Conservation (phyloP, 2,329 filamentous ascomycete species). For the Aspergillus spinulosporus region DNA sequence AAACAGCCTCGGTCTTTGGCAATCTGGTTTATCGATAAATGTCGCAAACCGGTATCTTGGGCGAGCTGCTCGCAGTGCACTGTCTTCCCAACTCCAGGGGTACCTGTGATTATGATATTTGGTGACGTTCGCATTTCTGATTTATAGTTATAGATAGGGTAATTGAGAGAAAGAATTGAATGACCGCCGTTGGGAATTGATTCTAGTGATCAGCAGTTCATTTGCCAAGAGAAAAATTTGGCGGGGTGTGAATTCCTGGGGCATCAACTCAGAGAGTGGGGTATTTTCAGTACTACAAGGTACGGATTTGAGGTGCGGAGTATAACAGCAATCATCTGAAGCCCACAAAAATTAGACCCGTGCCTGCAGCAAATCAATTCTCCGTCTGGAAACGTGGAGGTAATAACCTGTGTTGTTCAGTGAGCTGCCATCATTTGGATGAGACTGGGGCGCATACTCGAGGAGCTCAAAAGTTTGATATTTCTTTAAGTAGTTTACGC, state of each 20-base stretch:
- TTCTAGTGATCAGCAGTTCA: slow-evolving; percentile 2
- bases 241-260: slow-evolving; percentile 28
- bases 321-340: neutral
- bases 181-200: neutral
- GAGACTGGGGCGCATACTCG: slow-evolving; percentile 52
- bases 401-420: slow-evolving; percentile 12
- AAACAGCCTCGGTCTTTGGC: slow-evolving; percentile 87
- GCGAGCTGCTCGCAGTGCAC: slow-evolving; percentile 84
- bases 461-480: slow-evolving; percentile 79
- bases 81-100: slow-evolving; percentile 93
- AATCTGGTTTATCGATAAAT: slow-evolving; percentile 85
- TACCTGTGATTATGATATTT: slow-evolving; percentile 94
- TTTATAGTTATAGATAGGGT: neutral
- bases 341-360: neutral
- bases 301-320: too few species aligned
- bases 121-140: slow-evolving; percentile 53
- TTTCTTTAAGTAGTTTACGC: slow-evolving; percentile 64
- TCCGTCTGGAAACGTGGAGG: neutral
- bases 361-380: neutral
- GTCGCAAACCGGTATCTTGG: slow-evolving; percentile 71
- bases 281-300: neutral
- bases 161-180: neutral
- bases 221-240: slow-evolving; percentile 14
- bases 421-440: neutral
- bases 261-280: slow-evolving; percentile 13